Conservation (phyloP, 2,329 filamentous ascomycete species). For the Fusarium staphyleae region DNA sequence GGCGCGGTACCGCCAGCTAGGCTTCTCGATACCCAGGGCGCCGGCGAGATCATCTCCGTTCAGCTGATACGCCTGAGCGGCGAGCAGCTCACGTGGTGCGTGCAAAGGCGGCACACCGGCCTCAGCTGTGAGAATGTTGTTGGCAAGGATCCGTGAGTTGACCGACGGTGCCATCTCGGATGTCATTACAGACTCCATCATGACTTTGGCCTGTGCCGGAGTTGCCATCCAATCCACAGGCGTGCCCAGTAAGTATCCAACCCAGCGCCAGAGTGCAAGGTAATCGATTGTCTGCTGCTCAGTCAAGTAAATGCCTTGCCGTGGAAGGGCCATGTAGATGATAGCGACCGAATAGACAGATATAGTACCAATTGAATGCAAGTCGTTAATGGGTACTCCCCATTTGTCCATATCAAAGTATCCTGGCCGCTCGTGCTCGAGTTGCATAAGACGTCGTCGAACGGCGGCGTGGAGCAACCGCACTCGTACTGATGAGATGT, state of each 20-base stretch:
- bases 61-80: slow-evolving; percentile 72
- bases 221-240: slow-evolving; percentile 68
- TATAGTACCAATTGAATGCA: slow-evolving; percentile 77
- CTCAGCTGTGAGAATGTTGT: slow-evolving; percentile 77
- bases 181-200: slow-evolving; percentile 72
- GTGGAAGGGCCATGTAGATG: slow-evolving; percentile 72
- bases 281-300: slow-evolving; percentile 72
- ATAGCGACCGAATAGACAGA: slow-evolving; percentile 72
- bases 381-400: slow-evolving; percentile 75
- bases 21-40: slow-evolving; percentile 63
- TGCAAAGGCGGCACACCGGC: slow-evolving; percentile 70
- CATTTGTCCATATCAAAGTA: slow-evolving; percentile 67
- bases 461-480: slow-evolving; percentile 71
- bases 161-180: slow-evolving; percentile 71
- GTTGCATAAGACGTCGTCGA: slow-evolving; percentile 65
- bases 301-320: slow-evolving; percentile 73
- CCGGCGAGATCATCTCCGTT: slow-evolving; percentile 71
- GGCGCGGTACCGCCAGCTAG: slow-evolving; percentile 63
- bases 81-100: slow-evolving; percentile 70
- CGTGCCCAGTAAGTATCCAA: slow-evolving; percentile 74
- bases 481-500: slow-evolving; percentile 68
- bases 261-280: slow-evolving; percentile 77
- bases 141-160: slow-evolving; percentile 70
- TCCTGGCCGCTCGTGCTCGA: slow-evolving; percentile 59
- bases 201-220: slow-evolving; percentile 60